phyloP scores from a whole-genome alignment of 371 early-diverging fungal genomes.

The Chytridium lagenaria region DNA sequence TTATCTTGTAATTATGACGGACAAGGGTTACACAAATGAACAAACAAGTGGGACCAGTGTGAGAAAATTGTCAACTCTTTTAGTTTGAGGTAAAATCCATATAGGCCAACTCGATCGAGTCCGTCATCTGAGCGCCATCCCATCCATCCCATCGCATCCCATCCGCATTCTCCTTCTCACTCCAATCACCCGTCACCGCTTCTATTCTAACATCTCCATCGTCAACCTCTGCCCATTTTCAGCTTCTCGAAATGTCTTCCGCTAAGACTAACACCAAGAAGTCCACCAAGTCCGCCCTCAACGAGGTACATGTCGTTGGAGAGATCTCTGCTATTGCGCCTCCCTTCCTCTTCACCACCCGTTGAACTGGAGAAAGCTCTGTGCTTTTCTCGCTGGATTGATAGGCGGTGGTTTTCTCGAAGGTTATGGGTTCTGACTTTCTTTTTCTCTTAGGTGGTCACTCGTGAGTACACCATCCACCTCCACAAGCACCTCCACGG shows the following conservation, averaged over 20 bases:
- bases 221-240: no score
- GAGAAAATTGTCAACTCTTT: no score
- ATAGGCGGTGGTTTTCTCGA: no score
- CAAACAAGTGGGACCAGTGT: no score
- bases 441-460: constrained; percentile 56
- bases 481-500: constrained; percentile 88
- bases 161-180: not conserved
- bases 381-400: no score
- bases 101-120: no score
- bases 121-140: no score
- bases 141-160: constrained; percentile 11
- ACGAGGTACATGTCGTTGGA: constrained; percentile 38
- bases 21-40: no score
- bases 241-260: constrained; percentile 12
- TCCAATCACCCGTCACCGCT: not conserved
- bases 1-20: no score
- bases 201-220: not conserved
- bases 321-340: not conserved
- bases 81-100: no score
- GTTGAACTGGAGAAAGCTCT: no score
- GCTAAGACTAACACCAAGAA: constrained; percentile 37
- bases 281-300: constrained; percentile 48
- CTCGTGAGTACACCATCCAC: constrained; percentile 95
- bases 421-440: constrained; percentile 15
- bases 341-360: no score